Conservation (phyloP, 169 alveolate genomes). For the Babesia gibsoni region DNA sequence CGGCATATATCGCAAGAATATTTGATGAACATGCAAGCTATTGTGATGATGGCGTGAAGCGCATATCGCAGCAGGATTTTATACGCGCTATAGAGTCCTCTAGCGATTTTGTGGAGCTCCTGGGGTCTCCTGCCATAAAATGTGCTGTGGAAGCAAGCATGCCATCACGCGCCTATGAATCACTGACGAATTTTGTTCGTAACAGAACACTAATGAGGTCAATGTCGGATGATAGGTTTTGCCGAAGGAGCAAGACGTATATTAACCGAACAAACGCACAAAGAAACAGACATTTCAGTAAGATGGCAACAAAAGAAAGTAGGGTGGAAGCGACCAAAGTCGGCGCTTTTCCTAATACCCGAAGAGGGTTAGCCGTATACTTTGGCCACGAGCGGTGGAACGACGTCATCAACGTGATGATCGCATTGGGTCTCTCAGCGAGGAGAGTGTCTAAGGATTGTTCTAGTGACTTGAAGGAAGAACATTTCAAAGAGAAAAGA, state of each 20-base stretch:
- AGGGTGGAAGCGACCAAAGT: slow-evolving; percentile 5
- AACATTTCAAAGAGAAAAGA: slow-evolving; percentile 25
- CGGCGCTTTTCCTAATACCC: neutral
- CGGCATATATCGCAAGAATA: slow-evolving; percentile 16
- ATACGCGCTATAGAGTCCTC: slow-evolving; percentile 36
- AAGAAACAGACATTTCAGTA: slow-evolving; percentile 2
- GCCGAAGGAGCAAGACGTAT: slow-evolving; percentile 21
- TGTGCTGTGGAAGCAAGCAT: slow-evolving; percentile 55
- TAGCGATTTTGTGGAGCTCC: slow-evolving; percentile 46
- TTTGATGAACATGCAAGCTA: slow-evolving; percentile 24
- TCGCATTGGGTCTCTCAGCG: slow-evolving; percentile 83
- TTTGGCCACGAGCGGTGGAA: slow-evolving; percentile 91
- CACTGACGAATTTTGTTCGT: neutral
- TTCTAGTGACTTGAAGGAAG: neutral
- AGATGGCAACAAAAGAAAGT: neutral
- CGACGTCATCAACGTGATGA: slow-evolving; percentile 87
- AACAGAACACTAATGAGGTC: neutral
- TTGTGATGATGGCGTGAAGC: slow-evolving; percentile 28
- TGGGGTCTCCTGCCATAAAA: slow-evolving; percentile 26
- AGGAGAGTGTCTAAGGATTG: slow-evolving; percentile 41
- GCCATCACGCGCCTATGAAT: neutral
- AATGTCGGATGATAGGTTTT: neutral
- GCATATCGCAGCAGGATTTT: slow-evolving; percentile 50
- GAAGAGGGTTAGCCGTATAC: slow-evolving; percentile 74
- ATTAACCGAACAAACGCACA: slow-evolving; percentile 23